Evolutionary conservation across 2,329 filamentous ascomycete species (phyloP), one percentile per base, ranked within the genome.

Genomic region (Laburnicola sp.): DNA sequence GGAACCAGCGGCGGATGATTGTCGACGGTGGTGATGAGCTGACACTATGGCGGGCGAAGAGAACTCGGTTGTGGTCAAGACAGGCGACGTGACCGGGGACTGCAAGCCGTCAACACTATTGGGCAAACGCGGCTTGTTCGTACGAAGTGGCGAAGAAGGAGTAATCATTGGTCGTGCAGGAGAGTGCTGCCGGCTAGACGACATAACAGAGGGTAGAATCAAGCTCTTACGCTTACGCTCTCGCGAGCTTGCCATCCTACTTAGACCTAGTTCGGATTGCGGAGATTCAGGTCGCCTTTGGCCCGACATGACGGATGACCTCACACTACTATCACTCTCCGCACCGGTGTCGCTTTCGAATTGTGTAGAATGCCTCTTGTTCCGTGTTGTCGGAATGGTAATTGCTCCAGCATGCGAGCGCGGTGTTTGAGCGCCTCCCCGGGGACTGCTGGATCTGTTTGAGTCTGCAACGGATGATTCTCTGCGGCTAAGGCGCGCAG

Each of bases 1-100:
- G 2, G 91, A 95, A 27, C 93, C 88, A 26, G 90, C 88, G 11
- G 91, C 88, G 7, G 94, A 97, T 0, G 94, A 97, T 69, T 97
- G 91, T 53, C 94, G 84, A 53, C 94, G 85, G 69, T 96, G 91
- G 63, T 92, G 89, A 47, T 82, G 77, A 36, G 81, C 73, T 48
- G 76, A 74, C 7, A 72, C 68, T 48, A 88, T 77, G 34, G 85
- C 80, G 10, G 89, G 89, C 4, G 90, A 92, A 50, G 84, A 85
- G 60, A 94, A 89, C 59, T 97, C 93, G 63, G 87, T 89, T 9
- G 85, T 84, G 1, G 89, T 86, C 30, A 97, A 82, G 72, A 96
- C 87, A 1, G 94, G 94, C 1, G 94, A 99, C 2, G 88, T 87
- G 58, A 96, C 88, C 0, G 94, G 94, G 3, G 94, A 97, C 9